Conservation (phyloP, 345 rosid genomes). For the Gossypium sturtianum region DNA sequence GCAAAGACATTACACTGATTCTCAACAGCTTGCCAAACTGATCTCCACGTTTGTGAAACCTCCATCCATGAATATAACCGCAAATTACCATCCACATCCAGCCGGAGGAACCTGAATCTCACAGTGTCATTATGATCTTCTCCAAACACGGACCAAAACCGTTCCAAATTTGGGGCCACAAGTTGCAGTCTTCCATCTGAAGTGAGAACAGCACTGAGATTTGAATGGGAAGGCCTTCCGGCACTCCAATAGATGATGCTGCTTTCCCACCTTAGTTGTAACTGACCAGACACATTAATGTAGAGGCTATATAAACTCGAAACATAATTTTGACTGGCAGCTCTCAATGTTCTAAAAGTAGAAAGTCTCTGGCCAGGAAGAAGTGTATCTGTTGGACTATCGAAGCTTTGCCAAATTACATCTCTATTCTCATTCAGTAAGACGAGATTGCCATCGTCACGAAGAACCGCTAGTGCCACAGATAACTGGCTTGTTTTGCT, state of each 20-base stretch:
- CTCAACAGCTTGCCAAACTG: slow-evolving; percentile 90
- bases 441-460: slow-evolving; percentile 67
- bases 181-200: slow-evolving; percentile 58
- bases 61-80: slow-evolving; percentile 70
- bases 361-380: slow-evolving; percentile 66
- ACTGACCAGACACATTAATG: slow-evolving; percentile 44
- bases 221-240: slow-evolving; percentile 30
- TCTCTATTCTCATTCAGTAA: slow-evolving; percentile 36
- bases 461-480: slow-evolving; percentile 53
- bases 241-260: slow-evolving; percentile 51
- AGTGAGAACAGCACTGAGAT: slow-evolving; percentile 52
- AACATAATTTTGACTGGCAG: slow-evolving; percentile 44
- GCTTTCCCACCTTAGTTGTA: slow-evolving; percentile 72
- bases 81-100: slow-evolving; percentile 74
- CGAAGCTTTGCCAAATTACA: slow-evolving; percentile 74
- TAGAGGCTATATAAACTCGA: slow-evolving; percentile 73
- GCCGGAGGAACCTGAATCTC: slow-evolving; percentile 58
- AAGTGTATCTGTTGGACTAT: slow-evolving; percentile 58
- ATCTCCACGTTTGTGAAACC: slow-evolving; percentile 46
- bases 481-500: slow-evolving; percentile 45
- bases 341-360: slow-evolving; percentile 43
- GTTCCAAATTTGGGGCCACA: slow-evolving; percentile 25
- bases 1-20: slow-evolving; percentile 82
- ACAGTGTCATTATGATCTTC: slow-evolving; percentile 65
- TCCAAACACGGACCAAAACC: slow-evolving; percentile 57